Conservation (phyloP, 495 filamentous ascomycete species). For the Podospora tetraspora region DNA sequence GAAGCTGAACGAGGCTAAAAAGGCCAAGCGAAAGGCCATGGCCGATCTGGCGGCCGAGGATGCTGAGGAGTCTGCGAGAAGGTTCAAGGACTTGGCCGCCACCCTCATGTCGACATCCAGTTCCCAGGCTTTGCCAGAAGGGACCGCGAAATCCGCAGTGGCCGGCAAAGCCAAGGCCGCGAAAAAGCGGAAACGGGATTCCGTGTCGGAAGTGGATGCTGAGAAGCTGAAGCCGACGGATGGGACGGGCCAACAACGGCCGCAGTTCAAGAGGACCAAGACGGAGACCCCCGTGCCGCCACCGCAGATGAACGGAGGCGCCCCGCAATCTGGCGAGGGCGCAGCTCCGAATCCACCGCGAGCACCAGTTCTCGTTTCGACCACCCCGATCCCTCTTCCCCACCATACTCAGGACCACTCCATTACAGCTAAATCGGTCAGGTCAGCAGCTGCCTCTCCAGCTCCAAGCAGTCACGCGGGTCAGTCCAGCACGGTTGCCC, state of each 20-base stretch:
- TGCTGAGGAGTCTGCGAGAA: constrained; percentile 56
- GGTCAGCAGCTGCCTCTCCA: constrained; percentile 28
- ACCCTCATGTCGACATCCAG: constrained; percentile 41
- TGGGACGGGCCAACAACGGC: constrained; percentile 22
- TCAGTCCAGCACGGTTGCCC: constrained; percentile 10
- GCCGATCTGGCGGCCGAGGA: constrained; percentile 64
- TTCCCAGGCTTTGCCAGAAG: constrained; percentile 19
- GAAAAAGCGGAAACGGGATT: constrained; percentile 53
- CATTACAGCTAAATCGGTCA: constrained; percentile 26
- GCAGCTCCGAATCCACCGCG: constrained; percentile 28
- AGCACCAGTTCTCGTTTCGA: constrained; percentile 27
- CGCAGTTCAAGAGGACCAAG: constrained; percentile 52
- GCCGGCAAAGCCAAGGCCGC: constrained; percentile 30
- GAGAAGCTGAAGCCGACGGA: constrained; percentile 39
- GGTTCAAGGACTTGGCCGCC: constrained; percentile 48
- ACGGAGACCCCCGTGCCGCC: constrained; percentile 50
- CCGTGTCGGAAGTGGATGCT: constrained; percentile 37
- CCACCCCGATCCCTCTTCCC: constrained; percentile 35
- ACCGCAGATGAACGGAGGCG: constrained; percentile 34
- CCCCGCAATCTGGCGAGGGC: constrained; percentile 33
- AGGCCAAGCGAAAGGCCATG: constrained; percentile 72
- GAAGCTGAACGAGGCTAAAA: constrained; percentile 90
- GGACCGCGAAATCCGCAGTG: constrained; percentile 13
- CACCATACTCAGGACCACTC: constrained; percentile 27
- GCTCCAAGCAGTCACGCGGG: constrained; percentile 24